phyloP scores from a whole-genome alignment of 2,329 filamentous ascomycete species.

The Ramichloridium luteum region DNA sequence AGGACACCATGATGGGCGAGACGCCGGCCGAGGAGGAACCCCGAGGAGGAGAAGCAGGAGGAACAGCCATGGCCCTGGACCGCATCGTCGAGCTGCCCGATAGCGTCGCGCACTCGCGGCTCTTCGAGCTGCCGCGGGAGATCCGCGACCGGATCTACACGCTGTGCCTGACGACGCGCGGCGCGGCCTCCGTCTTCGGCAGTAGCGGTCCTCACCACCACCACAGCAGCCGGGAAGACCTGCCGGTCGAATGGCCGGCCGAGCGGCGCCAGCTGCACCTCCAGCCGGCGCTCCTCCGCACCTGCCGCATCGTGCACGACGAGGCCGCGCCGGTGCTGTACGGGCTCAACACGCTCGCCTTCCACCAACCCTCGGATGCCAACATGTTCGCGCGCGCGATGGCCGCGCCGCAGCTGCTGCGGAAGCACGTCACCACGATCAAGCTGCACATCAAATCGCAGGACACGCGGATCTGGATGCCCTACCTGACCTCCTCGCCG shows the following conservation, averaged over 20 bases:
- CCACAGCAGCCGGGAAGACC: too few relatives aligned
- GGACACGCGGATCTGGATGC: conserved; percentile 27
- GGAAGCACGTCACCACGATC: conserved; percentile 15
- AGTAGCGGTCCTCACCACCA: too few relatives aligned
- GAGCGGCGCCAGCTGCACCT: conserved; percentile 13
- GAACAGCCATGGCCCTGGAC: conserved; percentile 1
- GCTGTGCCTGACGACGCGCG: conserved; percentile 21
- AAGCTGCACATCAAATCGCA: conserved; percentile 22
- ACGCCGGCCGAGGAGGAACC: too few relatives aligned
- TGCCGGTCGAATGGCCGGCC: conserved; percentile 24
- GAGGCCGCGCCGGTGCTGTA: conserved; percentile 27
- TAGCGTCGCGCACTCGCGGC: conserved; percentile 19
- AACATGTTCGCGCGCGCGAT: conserved; percentile 28
- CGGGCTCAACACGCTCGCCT: conserved; percentile 23
- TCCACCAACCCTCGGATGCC: conserved; percentile 27
- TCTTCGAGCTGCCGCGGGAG: conserved; percentile 27
- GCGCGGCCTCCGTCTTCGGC: too few relatives aligned
- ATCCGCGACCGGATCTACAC: conserved; percentile 25
- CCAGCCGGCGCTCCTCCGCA: conserved; percentile 22
- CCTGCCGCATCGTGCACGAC: conserved; percentile 21
- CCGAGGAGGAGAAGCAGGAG: neutral
- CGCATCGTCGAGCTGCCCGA: conserved; percentile 16
- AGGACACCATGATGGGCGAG: conserved; percentile 1
- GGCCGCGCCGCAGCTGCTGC: conserved; percentile 11
- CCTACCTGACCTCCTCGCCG: conserved; percentile 24